Conservation (phyloP, 345 rosid genomes). For the Trapa incisa region DNA sequence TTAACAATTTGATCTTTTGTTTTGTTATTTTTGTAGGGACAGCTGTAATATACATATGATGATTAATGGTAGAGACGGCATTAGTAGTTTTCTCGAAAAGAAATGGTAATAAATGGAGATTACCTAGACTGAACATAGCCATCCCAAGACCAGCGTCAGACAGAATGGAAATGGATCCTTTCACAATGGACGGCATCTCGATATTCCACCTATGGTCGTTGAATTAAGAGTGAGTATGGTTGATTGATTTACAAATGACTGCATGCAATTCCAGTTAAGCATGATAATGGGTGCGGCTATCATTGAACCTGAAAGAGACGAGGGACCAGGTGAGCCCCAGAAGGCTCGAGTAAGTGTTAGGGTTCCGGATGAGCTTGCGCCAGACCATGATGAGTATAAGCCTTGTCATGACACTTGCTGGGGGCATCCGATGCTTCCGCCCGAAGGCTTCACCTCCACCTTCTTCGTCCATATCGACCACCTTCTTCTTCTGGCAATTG, state of each 20-base stretch:
- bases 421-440: slow-evolving; percentile 53
- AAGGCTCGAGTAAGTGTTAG: slow-evolving; percentile 65
- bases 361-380: slow-evolving; percentile 67
- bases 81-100: no score
- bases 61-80: no score
- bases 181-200: slow-evolving; percentile 54
- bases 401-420: slow-evolving; percentile 62
- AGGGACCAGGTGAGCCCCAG: slow-evolving; percentile 63
- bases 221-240: not conserved
- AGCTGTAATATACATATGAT: no score
- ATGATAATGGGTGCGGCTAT: no score
- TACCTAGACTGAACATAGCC: slow-evolving; percentile 91
- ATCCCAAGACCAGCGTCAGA: slow-evolving; percentile 78
- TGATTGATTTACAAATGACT: not conserved
- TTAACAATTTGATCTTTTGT: no score
- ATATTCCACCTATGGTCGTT: slow-evolving; percentile 44
- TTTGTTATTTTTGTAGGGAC: no score
- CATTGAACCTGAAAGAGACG: slow-evolving; percentile 33
- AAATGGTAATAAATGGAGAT: not conserved
- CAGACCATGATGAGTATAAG: slow-evolving; percentile 65
- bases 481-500: slow-evolving; percentile 24
- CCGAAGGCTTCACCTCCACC: slow-evolving; percentile 20
- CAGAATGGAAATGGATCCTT: slow-evolving; percentile 57
- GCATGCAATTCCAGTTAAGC: not conserved
- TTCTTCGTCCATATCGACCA: slow-evolving; percentile 24